A percentile compares a stretch with the other conserved stretches of the same genome.
These are phyloP conservation scores for Graphilbum sp. DNA, from an alignment of 2,329 filamentous ascomycete species.

Conservation along the genomic window DNA sequence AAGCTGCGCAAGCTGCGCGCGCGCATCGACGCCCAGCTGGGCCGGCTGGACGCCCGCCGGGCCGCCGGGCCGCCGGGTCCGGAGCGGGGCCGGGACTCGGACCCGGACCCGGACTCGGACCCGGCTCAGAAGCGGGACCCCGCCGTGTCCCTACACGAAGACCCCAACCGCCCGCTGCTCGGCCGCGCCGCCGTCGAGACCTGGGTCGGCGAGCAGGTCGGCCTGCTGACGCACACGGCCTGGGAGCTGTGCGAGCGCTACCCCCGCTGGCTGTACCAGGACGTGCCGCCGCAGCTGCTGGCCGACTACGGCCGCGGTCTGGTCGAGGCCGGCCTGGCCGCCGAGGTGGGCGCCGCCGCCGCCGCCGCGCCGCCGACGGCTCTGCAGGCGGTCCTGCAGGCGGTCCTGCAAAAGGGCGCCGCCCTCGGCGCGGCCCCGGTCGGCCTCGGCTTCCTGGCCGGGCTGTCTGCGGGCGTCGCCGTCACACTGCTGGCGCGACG, in stretches of 20 bases:
- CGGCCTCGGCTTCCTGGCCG: neutral
- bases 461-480: neutral
- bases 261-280: neutral
- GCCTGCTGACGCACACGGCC: constrained; percentile 1
- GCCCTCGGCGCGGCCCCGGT: neutral
- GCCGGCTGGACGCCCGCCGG: neutral
- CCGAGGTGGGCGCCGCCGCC: too few relatives aligned
- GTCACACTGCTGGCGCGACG: neutral
- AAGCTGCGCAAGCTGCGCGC: constrained; percentile 1
- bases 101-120: too few relatives aligned
- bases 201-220: neutral
- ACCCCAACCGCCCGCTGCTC: neutral
- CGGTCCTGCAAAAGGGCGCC: too few relatives aligned
- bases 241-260: constrained; percentile 1
- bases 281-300: neutral
- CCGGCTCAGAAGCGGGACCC: too few relatives aligned
- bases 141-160: neutral
- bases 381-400: too few relatives aligned
- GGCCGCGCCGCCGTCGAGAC: neutral
- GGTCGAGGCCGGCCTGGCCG: neutral
- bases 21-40: constrained; percentile 1
- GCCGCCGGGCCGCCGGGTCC: too few relatives aligned
- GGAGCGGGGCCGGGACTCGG: too few relatives aligned
- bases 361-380: neutral
- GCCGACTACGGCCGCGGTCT: neutral